phyloP scores from a whole-genome alignment of 2,329 filamentous ascomycete genomes.

The Xenoacremonium recifei region DNA sequence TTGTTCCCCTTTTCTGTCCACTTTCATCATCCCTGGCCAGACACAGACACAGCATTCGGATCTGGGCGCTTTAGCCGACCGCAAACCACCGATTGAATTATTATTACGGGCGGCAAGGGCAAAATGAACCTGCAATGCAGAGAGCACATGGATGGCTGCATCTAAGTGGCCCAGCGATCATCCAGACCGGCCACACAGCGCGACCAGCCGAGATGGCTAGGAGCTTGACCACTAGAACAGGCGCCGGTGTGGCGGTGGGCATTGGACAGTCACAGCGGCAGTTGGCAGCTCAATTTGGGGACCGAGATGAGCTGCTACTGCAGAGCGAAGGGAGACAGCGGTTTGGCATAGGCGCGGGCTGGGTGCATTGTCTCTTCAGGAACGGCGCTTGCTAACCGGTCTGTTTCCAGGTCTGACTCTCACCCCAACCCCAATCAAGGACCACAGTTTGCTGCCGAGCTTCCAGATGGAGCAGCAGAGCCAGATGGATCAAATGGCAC shows the following conservation, averaged over 20 bases:
- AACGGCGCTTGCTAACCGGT: too few relatives aligned
- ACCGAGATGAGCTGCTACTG: slow-evolving; percentile 21
- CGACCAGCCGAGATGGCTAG: slow-evolving; percentile 18
- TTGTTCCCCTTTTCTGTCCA: slow-evolving; percentile 3
- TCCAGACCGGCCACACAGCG: slow-evolving; percentile 5
- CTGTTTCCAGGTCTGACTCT: too few relatives aligned
- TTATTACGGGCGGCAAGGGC: not conserved
- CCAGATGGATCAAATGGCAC: too few relatives aligned
- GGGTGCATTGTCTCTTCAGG: too few relatives aligned
- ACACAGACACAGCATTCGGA: slow-evolving; percentile 13
- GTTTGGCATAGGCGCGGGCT: too few relatives aligned
- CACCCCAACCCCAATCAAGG: too few relatives aligned
- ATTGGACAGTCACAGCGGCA: slow-evolving; percentile 19
- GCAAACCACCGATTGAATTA: too few relatives aligned
- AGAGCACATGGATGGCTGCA: not conserved
- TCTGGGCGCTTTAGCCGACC: not conserved
- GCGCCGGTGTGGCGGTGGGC: slow-evolving; percentile 11
- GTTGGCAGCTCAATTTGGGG: slow-evolving; percentile 19
- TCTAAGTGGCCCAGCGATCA: not conserved
- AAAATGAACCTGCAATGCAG: not conserved
- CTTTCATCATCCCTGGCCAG: slow-evolving; percentile 21
- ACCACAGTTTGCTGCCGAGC: too few relatives aligned
- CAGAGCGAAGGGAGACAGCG: slow-evolving; percentile 15
- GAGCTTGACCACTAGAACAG: slow-evolving; percentile 14
- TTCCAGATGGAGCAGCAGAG: too few relatives aligned